Conservation (phyloP, 805 yeast genomes). For the Candida silvicultrix region DNA sequence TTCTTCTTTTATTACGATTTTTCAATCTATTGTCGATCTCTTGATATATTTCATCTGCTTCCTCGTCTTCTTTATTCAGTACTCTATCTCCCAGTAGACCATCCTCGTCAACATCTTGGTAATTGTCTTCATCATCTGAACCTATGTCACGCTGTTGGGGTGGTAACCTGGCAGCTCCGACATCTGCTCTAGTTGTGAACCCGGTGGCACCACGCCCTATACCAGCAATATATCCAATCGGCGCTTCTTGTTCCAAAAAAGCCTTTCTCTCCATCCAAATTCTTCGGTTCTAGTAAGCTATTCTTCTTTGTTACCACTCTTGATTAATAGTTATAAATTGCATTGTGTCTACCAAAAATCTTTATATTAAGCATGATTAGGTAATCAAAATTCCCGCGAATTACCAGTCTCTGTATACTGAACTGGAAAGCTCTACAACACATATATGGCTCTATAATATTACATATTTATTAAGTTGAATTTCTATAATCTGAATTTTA, state of each 20-base stretch:
- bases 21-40: conserved; percentile 55
- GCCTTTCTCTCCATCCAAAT: conserved; percentile 46
- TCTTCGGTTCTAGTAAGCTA: too few relatives aligned
- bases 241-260: conserved; percentile 81
- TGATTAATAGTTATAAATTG: too few relatives aligned
- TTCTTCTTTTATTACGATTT: conserved; percentile 20
- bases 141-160: conserved; percentile 20
- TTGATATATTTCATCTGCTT: conserved; percentile 68
- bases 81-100: conserved; percentile 23
- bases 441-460: too few relatives aligned
- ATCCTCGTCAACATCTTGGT: conserved; percentile 20
- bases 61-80: conserved; percentile 55
- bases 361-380: too few relatives aligned
- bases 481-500: neutral
- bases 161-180: conserved; percentile 42
- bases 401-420: too few relatives aligned
- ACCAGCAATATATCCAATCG: conserved; percentile 88
- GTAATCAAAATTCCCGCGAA: too few relatives aligned
- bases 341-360: too few relatives aligned
- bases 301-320: too few relatives aligned
- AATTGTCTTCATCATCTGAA: conserved; percentile 17
- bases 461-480: neutral
- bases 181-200: conserved; percentile 78
- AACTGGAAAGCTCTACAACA: too few relatives aligned
- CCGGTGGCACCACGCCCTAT: conserved; percentile 95